Evolutionary conservation across 352 stramenopile species (phyloP).

Genomic region (Phytophthora colocasiae): DNA sequence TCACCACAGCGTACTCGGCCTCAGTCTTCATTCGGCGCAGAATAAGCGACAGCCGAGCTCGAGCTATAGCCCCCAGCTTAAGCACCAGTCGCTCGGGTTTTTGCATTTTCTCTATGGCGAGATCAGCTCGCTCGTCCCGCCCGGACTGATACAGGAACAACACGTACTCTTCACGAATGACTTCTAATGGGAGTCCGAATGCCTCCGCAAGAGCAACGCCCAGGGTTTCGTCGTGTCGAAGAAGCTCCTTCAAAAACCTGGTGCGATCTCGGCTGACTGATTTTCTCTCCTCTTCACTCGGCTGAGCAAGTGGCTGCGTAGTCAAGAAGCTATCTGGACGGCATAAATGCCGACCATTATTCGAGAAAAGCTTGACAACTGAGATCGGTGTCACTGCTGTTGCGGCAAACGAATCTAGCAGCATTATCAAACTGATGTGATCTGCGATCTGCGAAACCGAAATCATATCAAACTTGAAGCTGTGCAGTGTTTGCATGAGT

Average conservation of each 20-base stretch:
- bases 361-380: slow-evolving; percentile 67
- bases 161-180: slow-evolving; percentile 82
- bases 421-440: slow-evolving; percentile 78
- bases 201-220: slow-evolving; percentile 74
- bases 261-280: slow-evolving; percentile 59
- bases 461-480: slow-evolving; percentile 51
- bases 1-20: slow-evolving; percentile 76
- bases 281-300: slow-evolving; percentile 32
- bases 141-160: slow-evolving; percentile 84
- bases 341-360: slow-evolving; percentile 61
- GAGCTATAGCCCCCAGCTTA: slow-evolving; percentile 70
- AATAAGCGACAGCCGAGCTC: slow-evolving; percentile 75
- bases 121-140: slow-evolving; percentile 70
- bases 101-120: slow-evolving; percentile 79
- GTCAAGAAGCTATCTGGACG: slow-evolving; percentile 64
- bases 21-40: slow-evolving; percentile 81
- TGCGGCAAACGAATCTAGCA: slow-evolving; percentile 84
- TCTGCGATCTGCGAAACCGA: slow-evolving; percentile 53
- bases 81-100: slow-evolving; percentile 64
- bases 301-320: slow-evolving; percentile 5
- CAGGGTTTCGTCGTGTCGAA: slow-evolving; percentile 69
- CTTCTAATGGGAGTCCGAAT: slow-evolving; percentile 76
- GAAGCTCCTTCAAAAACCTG: slow-evolving; percentile 73
- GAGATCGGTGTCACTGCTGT: slow-evolving; percentile 75
- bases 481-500: slow-evolving; percentile 55